A percentile compares a stretch with the other conserved stretches of the same genome.
Conservation (phyloP, 495 filamentous ascomycete genomes). For the Penicillium crystallinum region DNA sequence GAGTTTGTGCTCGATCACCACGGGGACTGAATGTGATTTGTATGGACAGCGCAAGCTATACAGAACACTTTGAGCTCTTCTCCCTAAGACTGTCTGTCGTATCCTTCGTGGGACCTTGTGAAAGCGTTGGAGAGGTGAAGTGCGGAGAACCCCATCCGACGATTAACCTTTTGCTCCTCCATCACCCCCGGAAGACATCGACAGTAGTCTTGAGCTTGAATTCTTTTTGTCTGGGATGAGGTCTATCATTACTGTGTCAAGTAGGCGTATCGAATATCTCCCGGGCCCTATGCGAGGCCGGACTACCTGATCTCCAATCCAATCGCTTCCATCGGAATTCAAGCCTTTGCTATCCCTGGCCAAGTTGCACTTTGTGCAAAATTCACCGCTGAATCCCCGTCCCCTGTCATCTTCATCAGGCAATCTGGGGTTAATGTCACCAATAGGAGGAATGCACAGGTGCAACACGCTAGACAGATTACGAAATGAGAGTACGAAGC, state of each 20-base stretch:
- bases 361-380: neutral
- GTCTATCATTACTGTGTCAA: constrained; percentile 1
- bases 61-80: too few relatives aligned
- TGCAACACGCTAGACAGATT: neutral
- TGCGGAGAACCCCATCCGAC: neutral
- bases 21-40: too few relatives aligned
- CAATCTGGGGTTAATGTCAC: constrained; percentile 1
- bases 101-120: too few relatives aligned
- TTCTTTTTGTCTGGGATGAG: neutral
- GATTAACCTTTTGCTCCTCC: neutral
- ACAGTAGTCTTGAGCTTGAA: neutral
- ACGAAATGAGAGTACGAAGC: neutral
- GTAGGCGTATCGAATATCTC: neutral
- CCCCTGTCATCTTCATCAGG: constrained; percentile 14
- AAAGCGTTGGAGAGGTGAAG: too few relatives aligned
- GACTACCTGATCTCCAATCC: neutral
- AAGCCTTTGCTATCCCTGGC: neutral
- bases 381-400: constrained; percentile 18
- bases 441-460: constrained; percentile 3
- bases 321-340: neutral
- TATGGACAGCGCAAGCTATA: too few relatives aligned
- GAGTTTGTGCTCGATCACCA: too few relatives aligned
- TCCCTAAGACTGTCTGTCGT: too few relatives aligned
- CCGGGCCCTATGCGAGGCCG: neutral
- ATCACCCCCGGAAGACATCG: neutral